These are phyloP conservation scores for Auriscalpium vulgare DNA, from an alignment of 768 basidiomycete genomes.

Conservation along the genomic window DNA sequence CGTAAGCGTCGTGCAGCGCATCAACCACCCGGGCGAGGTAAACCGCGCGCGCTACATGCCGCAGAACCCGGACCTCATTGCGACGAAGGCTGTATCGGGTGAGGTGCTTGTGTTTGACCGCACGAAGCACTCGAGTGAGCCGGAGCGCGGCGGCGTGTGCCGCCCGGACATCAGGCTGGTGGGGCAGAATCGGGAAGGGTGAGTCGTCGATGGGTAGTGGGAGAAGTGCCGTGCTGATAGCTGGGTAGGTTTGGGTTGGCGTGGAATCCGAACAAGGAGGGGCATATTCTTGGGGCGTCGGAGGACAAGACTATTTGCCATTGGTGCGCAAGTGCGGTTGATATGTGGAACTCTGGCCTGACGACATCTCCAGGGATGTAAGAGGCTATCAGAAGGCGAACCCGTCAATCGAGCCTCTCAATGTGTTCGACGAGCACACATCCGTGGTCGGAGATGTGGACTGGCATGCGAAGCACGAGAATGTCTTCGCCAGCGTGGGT, in stretches of 20 bases:
- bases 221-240: background rate
- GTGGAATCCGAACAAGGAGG: slow-evolving; percentile 81
- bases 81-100: slow-evolving; percentile 87
- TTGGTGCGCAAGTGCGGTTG: slow-evolving; percentile 46
- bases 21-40: slow-evolving; percentile 93
- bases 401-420: slow-evolving; percentile 74
- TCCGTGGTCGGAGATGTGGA: slow-evolving; percentile 98
- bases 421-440: slow-evolving; percentile 79
- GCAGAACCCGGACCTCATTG: slow-evolving; percentile 94
- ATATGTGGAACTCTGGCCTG: background rate
- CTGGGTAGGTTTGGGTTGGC: slow-evolving; percentile 75
- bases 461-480: slow-evolving; percentile 81
- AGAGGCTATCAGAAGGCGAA: slow-evolving; percentile 80
- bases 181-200: slow-evolving; percentile 94
- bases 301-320: slow-evolving; percentile 95
- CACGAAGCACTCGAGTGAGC: slow-evolving; percentile 93
- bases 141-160: slow-evolving; percentile 75
- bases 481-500: slow-evolving; percentile 88
- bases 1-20: slow-evolving; percentile 85
- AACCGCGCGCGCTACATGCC: slow-evolving; percentile 99
- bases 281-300: slow-evolving; percentile 84
- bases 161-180: slow-evolving; percentile 87
- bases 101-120: slow-evolving; percentile 94
- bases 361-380: slow-evolving; percentile 61
- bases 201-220: slow-evolving; percentile 22